These are phyloP conservation scores for Rhexocercosporidium sp. DNA, from an alignment of 2,329 filamentous ascomycete genomes.

Conservation along the genomic window DNA sequence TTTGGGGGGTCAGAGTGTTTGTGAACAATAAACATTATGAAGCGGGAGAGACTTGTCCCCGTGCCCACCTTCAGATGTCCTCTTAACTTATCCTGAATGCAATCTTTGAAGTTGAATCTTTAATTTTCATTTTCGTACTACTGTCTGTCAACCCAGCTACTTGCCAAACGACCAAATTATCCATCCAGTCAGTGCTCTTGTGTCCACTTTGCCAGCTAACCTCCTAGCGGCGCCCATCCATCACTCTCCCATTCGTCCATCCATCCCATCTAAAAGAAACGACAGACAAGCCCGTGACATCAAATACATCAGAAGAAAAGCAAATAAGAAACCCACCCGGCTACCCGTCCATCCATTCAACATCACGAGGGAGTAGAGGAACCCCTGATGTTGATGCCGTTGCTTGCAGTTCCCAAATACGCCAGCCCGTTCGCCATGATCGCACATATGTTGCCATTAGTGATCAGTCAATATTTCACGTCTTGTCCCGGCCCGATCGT, in stretches of 20 bases:
- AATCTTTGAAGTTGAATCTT: background rate
- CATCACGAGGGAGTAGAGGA: background rate
- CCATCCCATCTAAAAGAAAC: background rate
- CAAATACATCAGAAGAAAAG: conserved; percentile 8
- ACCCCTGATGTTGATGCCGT: background rate
- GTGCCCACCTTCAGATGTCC: no score
- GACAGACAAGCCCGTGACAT: background rate
- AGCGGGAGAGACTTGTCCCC: no score
- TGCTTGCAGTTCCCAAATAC: background rate
- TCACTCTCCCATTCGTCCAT: background rate
- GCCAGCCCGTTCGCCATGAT: conserved; percentile 19
- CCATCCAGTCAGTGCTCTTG: no score
- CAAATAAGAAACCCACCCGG: conserved; percentile 6
- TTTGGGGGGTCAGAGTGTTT: no score
- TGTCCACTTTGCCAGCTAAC: background rate
- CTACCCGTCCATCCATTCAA: background rate
- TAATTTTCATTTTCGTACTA: background rate
- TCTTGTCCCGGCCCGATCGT: background rate
- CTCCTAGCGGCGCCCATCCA: background rate
- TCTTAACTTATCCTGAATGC: no score
- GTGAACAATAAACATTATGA: no score
- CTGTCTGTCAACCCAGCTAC: background rate
- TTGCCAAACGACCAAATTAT: background rate
- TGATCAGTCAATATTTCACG: background rate
- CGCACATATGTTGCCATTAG: conserved; percentile 1